These are phyloP conservation scores for Fusarium sarcochroum DNA, from an alignment of 2,329 filamentous ascomycete species.

Conservation along the genomic window DNA sequence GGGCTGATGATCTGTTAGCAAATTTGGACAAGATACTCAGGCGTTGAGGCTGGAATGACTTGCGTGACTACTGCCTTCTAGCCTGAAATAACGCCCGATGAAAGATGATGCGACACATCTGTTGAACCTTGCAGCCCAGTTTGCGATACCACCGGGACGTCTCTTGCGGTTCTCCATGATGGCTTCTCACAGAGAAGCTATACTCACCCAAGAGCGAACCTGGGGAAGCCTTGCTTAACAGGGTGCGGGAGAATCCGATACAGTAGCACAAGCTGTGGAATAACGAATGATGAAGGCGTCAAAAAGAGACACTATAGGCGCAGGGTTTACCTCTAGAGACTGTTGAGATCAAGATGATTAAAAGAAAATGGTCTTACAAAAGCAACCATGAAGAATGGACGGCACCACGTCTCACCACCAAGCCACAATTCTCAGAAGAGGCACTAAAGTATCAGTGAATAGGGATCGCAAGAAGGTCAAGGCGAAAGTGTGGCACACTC, in stretches of 20 bases:
- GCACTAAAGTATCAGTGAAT: slow-evolving; percentile 1
- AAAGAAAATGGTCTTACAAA: background rate
- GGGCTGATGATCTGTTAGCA: slow-evolving; percentile 10
- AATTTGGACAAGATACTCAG: background rate
- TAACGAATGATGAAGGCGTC: background rate
- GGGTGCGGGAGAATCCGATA: background rate
- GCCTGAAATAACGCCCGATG: slow-evolving; percentile 35
- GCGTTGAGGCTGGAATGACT: background rate
- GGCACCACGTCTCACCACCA: background rate
- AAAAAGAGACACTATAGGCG: background rate
- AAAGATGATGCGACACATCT: slow-evolving; percentile 7
- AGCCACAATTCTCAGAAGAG: background rate
- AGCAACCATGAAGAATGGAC: background rate
- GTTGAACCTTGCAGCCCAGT: slow-evolving; percentile 15
- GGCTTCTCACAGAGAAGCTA: background rate
- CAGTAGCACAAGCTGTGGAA: background rate
- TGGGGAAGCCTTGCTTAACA: background rate
- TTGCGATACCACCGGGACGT: background rate
- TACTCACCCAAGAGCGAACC: too few relatives aligned
- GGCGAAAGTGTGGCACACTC: slow-evolving; percentile 1
- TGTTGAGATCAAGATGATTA: background rate
- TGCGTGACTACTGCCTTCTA: slow-evolving; percentile 37
- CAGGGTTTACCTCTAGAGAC: background rate
- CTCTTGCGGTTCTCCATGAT: slow-evolving; percentile 20
- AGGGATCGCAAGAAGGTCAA: background rate